Conservation (phyloP, 2,329 filamentous ascomycete genomes). For the Fusarium sp. region DNA sequence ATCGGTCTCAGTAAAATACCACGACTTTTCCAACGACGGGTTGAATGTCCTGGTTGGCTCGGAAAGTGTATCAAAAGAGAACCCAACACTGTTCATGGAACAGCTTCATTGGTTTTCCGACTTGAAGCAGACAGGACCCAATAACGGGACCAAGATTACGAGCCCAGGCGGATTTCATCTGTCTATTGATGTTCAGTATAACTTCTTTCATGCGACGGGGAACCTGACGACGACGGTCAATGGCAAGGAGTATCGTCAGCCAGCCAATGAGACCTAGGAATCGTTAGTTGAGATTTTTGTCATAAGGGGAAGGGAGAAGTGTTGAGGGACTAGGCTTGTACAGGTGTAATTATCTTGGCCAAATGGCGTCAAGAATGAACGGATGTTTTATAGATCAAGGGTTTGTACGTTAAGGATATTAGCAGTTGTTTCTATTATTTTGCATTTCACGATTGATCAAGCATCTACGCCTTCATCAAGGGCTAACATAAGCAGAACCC, state of each 20-base stretch:
- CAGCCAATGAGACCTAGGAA: neutral
- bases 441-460: neutral
- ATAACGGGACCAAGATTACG: neutral
- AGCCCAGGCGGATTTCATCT: neutral
- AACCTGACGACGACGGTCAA: neutral
- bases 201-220: neutral
- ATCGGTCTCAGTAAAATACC: neutral
- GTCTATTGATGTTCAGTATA: neutral
- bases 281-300: accelerated
- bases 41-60: neutral
- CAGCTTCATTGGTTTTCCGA: neutral
- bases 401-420: neutral
- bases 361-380: neutral
- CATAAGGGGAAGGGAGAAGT: neutral
- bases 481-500: neutral
- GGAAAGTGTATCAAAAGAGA: neutral
- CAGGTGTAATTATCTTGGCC: neutral
- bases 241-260: neutral
- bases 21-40: neutral
- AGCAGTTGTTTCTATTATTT: neutral
- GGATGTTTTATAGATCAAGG: neutral
- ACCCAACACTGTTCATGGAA: neutral
- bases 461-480: neutral
- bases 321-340: neutral
- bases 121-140: neutral